phyloP scores from a whole-genome alignment of 1,139 yeast genomes.

The Yamadazyma kanchanaburiensis region DNA sequence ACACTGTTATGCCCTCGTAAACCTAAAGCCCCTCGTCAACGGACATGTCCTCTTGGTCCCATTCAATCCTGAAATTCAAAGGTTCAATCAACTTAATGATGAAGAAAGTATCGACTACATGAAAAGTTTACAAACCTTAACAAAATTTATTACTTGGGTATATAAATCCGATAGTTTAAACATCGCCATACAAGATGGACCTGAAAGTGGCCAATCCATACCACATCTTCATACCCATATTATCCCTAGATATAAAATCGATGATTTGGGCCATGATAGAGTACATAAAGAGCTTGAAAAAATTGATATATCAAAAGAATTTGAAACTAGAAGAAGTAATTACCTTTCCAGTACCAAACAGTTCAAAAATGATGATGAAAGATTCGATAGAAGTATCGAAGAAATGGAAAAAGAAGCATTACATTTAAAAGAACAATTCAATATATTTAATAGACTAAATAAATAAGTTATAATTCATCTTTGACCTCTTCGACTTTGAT shows the following conservation, averaged over 20 bases:
- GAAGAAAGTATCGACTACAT: constrained; percentile 81
- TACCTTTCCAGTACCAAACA: constrained; percentile 13
- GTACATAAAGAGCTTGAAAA: constrained; percentile 62
- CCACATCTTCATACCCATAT: constrained; percentile 93
- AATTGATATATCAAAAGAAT: constrained; percentile 34
- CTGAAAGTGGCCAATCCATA: constrained; percentile 90
- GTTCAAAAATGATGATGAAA: constrained; percentile 29
- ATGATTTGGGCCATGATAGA: constrained; percentile 64
- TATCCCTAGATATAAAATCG: constrained; percentile 69
- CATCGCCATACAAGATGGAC: constrained; percentile 93
- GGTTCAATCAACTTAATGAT: constrained; percentile 63
- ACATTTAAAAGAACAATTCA: constrained; percentile 25
- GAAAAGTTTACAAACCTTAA: constrained; percentile 67
- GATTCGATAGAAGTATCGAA: constrained; percentile 52
- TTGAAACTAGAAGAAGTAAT: constrained; percentile 22
- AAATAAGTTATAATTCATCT: constrained; percentile 26
- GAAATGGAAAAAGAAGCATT: constrained; percentile 67
- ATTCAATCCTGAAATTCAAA: constrained; percentile 50
- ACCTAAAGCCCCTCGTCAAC: constrained; percentile 83
- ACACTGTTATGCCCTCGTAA: constrained; percentile 77
- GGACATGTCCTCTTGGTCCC: constrained; percentile 94
- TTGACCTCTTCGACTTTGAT: constrained; percentile 19
- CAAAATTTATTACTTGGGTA: constrained; percentile 56
- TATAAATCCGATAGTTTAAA: constrained; percentile 81
- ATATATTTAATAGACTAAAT: background rate